Percentiles rank a stretch among this genome's conserved stretches.
These are phyloP conservation scores for Podospora appendiculata DNA, from an alignment of 495 filamentous ascomycete genomes.

Conservation along the genomic window DNA sequence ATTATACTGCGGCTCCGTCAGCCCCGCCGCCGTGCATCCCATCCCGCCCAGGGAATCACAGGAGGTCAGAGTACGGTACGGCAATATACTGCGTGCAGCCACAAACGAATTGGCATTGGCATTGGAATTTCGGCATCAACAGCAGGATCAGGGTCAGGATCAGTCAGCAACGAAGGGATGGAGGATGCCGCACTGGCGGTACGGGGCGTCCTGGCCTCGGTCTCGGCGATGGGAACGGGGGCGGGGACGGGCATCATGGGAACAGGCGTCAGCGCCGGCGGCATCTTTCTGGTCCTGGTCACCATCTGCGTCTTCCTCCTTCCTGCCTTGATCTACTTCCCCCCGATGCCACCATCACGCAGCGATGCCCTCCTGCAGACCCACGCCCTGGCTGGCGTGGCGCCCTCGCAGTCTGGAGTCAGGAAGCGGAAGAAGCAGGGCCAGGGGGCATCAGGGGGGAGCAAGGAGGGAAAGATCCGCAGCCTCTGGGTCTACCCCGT, in stretches of 20 bases:
- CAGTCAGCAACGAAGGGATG: too few relatives aligned
- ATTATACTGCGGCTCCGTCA: too few relatives aligned
- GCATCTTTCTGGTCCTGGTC: conserved; percentile 33
- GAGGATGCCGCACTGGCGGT: too few relatives aligned
- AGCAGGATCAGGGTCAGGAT: too few relatives aligned
- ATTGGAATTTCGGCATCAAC: too few relatives aligned
- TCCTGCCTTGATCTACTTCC: conserved; percentile 38
- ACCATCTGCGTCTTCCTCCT: conserved; percentile 41
- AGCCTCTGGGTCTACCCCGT: conserved; percentile 82
- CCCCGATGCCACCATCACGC: conserved; percentile 33
- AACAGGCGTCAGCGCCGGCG: conserved; percentile 14
- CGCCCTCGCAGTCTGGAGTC: conserved; percentile 31
- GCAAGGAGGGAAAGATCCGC: conserved; percentile 44
- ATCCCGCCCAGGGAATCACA: too few relatives aligned
- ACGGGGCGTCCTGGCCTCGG: too few relatives aligned
- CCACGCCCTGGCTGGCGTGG: conserved; percentile 30
- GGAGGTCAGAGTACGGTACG: too few relatives aligned
- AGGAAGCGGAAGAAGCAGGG: conserved; percentile 1
- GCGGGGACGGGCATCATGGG: too few relatives aligned
- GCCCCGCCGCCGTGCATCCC: too few relatives aligned
- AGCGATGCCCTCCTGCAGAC: conserved; percentile 42
- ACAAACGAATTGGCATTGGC: too few relatives aligned
- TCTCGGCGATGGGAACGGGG: conserved; percentile 4
- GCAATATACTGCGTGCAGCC: too few relatives aligned
- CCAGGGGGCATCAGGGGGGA: background rate